A percentile compares a stretch with the other conserved stretches of the same genome.
phyloP scores from a whole-genome alignment of 1,284 basidiomycete genomes.

The Ustilago tritici region DNA sequence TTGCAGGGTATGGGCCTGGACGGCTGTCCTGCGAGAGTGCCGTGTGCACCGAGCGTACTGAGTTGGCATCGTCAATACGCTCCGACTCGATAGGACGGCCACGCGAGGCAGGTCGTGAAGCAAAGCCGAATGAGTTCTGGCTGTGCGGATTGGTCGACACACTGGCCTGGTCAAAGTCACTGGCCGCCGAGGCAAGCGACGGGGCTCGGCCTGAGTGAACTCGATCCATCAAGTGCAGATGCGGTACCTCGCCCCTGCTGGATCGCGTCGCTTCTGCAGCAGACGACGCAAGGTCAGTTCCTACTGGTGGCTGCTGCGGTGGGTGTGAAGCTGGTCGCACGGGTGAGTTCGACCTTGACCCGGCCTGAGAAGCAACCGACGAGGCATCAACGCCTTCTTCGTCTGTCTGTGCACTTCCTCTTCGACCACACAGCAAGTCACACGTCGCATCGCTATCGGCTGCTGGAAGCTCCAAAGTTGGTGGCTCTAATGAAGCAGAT shows the following conservation, averaged over 20 bases:
- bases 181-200: constrained; percentile 33
- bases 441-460: constrained; percentile 21
- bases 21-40: constrained; percentile 60
- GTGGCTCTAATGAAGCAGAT: constrained; percentile 46
- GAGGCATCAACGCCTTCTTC: constrained; percentile 59
- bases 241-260: constrained; percentile 27
- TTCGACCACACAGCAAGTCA: constrained; percentile 27
- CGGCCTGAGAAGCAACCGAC: constrained; percentile 65
- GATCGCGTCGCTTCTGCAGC: constrained; percentile 30
- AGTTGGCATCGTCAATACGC: constrained; percentile 37
- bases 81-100: constrained; percentile 31
- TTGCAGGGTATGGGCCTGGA: constrained; percentile 48
- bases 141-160: constrained; percentile 48
- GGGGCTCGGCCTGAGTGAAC: constrained; percentile 37
- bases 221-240: constrained; percentile 46
- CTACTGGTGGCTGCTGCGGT: constrained; percentile 16
- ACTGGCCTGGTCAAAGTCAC: constrained; percentile 45
- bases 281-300: constrained; percentile 16
- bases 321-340: constrained; percentile 22
- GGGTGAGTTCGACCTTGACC: constrained; percentile 63
- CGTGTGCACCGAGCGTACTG: constrained; percentile 50
- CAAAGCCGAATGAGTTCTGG: constrained; percentile 40
- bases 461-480: constrained; percentile 45
- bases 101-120: constrained; percentile 36
- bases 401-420: constrained; percentile 35